Evolutionary conservation across 768 basidiomycete species (phyloP), one percentile per base, ranked within the genome.

Genomic region (Auriculariales sp.): DNA sequence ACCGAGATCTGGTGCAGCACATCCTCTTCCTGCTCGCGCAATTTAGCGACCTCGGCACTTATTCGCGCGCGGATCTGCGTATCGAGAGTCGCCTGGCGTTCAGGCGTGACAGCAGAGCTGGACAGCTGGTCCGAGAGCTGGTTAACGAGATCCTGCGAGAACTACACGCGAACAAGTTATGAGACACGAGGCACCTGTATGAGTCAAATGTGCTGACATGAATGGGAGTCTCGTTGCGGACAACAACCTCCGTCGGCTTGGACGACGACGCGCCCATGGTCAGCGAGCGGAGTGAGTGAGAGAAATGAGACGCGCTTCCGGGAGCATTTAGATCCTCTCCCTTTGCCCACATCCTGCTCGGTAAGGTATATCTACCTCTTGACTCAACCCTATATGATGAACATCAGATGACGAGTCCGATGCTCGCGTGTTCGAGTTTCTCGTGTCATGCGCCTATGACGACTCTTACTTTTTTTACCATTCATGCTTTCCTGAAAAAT

Each of bases 401-500:
- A 56, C 58, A 53, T 55, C 50, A 76, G 77, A 78, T 78, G 77
- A 78, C 87, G 87, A 90, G 88, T 91, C 88, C 70, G 88, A 90
- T 65, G 61, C 59, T 62, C 62, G 46, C 57, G 60, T 53, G 60
- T 25, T 56, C 68, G 70, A 74, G 79, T 79, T 77, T 79, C 77
- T 74, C 71, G 63, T 65, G 59, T 45, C 55, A 56, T 63, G 66
- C 39, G 52, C 56, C 69, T 53, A 60, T 82, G 86, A 87, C 76
- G 85, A 88, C 58, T 68, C 69, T 64, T 66, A 61, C 65, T 68
- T 64, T 61, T 59, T 71, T 69, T 83, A 83, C 87, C 86, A 90
- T 91, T 91, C 88, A 91, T 90, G 88, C 86, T 71, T 81, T 71
- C 68, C 88, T 90, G 88, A 89, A 66, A 58, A 58, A 61, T 49